Percentiles rank a stretch among this genome's conserved stretches.
Evolutionary conservation across 2,329 filamentous ascomycete genomes (phyloP).

Genomic region (Fulvia fulva): DNA sequence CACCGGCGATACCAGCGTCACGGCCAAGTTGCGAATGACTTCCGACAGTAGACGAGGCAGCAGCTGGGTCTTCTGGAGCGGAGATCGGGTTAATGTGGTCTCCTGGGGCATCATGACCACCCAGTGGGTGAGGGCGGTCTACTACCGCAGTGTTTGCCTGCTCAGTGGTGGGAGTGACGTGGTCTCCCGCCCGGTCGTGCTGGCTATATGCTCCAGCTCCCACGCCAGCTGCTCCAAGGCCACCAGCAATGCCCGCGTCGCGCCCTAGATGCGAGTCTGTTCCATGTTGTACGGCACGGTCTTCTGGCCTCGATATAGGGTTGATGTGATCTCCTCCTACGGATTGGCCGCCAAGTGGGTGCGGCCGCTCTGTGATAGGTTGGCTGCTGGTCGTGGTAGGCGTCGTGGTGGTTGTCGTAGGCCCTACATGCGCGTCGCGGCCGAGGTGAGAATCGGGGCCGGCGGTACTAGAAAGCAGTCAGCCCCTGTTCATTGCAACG

Average conservation of each 20-base stretch:
- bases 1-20: constrained; percentile 7
- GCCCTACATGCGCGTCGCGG: constrained; percentile 26
- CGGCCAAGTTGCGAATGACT: constrained; percentile 1
- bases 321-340: constrained; percentile 6
- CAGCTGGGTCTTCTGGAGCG: constrained; percentile 12
- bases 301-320: constrained; percentile 6
- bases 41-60: neutral
- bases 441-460: constrained; percentile 24
- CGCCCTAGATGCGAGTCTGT: constrained; percentile 5
- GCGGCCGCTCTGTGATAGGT: constrained; percentile 2
- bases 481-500: neutral
- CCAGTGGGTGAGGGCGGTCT: constrained; percentile 4
- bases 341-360: neutral
- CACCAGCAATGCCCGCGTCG: constrained; percentile 5
- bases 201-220: neutral
- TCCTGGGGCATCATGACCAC: neutral
- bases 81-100: constrained; percentile 19
- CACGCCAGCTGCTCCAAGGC: constrained; percentile 7
- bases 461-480: neutral
- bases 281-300: neutral
- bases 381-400: neutral
- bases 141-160: neutral
- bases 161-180: neutral
- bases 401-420: constrained; percentile 1
- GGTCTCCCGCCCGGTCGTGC: neutral